Conservation (phyloP, 2,329 filamentous ascomycete species). For the Botrytis medusae region DNA sequence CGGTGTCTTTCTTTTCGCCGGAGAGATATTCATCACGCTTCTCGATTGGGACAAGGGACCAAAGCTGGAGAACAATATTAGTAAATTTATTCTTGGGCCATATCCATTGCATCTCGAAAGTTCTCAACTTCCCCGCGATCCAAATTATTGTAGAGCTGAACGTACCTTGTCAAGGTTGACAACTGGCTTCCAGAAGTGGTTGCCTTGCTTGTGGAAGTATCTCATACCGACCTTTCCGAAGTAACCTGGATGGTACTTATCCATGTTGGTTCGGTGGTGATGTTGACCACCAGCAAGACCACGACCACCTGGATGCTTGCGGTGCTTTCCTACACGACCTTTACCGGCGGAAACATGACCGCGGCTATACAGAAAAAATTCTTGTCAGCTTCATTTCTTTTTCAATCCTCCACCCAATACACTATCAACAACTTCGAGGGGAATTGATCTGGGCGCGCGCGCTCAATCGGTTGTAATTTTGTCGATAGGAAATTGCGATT, state of each 20-base stretch:
- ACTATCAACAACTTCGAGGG: conserved; percentile 9
- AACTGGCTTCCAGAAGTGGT: conserved; percentile 97
- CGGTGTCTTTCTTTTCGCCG: conserved; percentile 80
- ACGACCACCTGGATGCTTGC: conserved; percentile 84
- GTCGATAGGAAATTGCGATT: conserved; percentile 17
- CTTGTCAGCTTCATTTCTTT: conserved; percentile 35
- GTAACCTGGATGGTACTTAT: conserved; percentile 97
- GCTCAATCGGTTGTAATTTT: conserved; percentile 16
- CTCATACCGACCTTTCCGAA: conserved; percentile 97
- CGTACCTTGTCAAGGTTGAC: conserved; percentile 98
- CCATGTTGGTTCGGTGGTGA: conserved; percentile 92
- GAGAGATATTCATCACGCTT: conserved; percentile 88
- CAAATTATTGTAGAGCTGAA: conserved; percentile 19
- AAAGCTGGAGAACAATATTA: conserved; percentile 60
- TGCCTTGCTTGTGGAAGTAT: conserved; percentile 94
- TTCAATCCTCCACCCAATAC: conserved; percentile 6
- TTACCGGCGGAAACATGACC: conserved; percentile 98
- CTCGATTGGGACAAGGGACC: conserved; percentile 91
- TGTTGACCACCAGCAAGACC: conserved; percentile 97
- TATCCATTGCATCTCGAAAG: background rate
- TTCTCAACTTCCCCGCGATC: background rate
- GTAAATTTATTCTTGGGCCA: conserved; percentile 8
- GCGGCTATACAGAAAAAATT: conserved; percentile 59
- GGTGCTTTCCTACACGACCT: conserved; percentile 98
- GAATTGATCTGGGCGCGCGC: conserved; percentile 11